phyloP scores from a whole-genome alignment of 1,284 basidiomycete species.

The Boletus holoroseus region DNA sequence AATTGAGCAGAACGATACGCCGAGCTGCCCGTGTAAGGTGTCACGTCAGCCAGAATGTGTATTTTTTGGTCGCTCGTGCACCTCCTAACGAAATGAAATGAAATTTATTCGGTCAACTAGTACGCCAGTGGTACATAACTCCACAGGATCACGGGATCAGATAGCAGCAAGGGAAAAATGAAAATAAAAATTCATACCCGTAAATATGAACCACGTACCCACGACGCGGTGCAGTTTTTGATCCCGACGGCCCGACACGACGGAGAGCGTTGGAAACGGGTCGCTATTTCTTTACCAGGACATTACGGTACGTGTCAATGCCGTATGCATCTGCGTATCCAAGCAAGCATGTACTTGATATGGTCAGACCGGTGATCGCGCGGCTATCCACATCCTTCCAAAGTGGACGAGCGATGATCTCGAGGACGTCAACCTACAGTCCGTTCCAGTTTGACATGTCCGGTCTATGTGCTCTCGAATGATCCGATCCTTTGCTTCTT shows the following conservation, averaged over 20 bases:
- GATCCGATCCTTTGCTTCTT: constrained; percentile 15
- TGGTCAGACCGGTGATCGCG: constrained; percentile 11
- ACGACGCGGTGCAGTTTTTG: not conserved
- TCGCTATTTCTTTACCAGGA: constrained; percentile 8
- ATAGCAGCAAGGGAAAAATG: not conserved
- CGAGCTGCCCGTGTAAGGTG: not conserved
- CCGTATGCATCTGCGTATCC: constrained; percentile 6
- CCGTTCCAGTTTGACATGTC: not conserved
- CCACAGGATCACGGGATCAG: not conserved
- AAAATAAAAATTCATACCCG: not conserved
- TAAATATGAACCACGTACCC: not conserved
- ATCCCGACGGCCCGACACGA: constrained; percentile 3
- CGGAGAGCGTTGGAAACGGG: not conserved
- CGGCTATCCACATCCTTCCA: constrained; percentile 27
- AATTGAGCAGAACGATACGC: not conserved
- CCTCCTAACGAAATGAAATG: no score
- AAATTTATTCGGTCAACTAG: no score
- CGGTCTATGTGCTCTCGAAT: constrained; percentile 1
- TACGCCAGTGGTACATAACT: not conserved
- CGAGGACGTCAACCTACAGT: constrained; percentile 10
- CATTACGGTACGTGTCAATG: constrained; percentile 15
- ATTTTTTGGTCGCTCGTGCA: not conserved
- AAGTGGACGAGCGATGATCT: constrained; percentile 20
- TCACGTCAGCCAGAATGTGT: not conserved
- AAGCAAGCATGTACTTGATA: not conserved